Evolutionary conservation across 768 basidiomycete genomes (phyloP), one percentile per base, ranked within the genome.

Genomic region (Chalciporus pseudorubinellus): DNA sequence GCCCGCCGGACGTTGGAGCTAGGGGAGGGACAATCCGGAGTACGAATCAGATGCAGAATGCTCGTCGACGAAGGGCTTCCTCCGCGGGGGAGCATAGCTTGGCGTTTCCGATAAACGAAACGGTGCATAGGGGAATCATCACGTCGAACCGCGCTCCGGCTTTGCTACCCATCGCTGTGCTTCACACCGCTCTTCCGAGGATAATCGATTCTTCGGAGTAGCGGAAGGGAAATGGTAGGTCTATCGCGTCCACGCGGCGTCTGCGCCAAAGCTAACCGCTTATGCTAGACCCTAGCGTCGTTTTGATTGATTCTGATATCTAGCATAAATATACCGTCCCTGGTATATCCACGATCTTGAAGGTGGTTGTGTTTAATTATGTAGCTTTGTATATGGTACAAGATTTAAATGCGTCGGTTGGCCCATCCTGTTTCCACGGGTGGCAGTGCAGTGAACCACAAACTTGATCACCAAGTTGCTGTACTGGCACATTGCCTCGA

Each of bases 41-140:
- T 13, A 36, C 31, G 47, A 43, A 45, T 29, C 56, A 55, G 7
- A 34, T 45, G 16, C 66, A 55, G 11, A 58, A 57, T 22, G 19
- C 49, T 10, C 72, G 70, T 36, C 70, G 74, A 52, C 69, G 75
- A 40, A 69, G 78, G 51, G 74, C 78, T 18, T 79, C 78, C 3
- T 78, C 77, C 45, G 78, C 72, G 10, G 77, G 74, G 21, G 78
- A 79, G 59, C 58, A 61, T 39, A 53, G 63, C 21, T 48, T 63
- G 50, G 16, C 26, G 18, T 31, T 46, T 38, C 40, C 33, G 41
- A 43, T 26, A 18, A 39, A 45, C 22, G 48, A 48, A n/a, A 21
- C 45, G 8, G 22, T 46, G 14, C 52, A 24, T 5, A 28, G 50
- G 42, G 49, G 49, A 22, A 36, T 54, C 16, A 16, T 40, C 18